Evolutionary conservation across 805 yeast species (phyloP), one percentile per base, ranked within the genome.

Genomic region (Teunomyces kruisii): DNA sequence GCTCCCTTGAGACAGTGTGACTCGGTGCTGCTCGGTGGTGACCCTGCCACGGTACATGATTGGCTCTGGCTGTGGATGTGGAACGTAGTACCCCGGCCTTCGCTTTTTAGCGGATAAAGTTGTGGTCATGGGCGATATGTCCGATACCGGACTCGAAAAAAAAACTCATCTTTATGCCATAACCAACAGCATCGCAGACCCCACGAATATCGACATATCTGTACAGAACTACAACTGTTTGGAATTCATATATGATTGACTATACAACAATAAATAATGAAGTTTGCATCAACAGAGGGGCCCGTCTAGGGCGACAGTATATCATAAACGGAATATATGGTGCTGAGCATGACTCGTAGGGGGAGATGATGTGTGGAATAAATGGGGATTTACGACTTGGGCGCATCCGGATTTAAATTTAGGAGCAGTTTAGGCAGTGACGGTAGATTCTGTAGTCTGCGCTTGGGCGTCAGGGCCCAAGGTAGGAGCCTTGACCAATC

Each of bases 401-500:
- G 22, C 22, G 22, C 22, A 26, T n/a, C n/a, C 28, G 9, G 28
- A 10, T 26, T 8, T 26, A 15, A 9, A 10, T 26, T 8, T 26
- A 15, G 22, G 32, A 9, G 13, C 9, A 17, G 26, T 35, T 28
- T 41, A 51, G 39, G 53, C 56, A 46, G 55, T 46, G 42, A 50
- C 54, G 19, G 54, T 16, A 27, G 39, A 15, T 9, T 19, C 46
- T 12, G 43, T 12, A 29, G 43, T 24, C 5, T 15, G 35, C 17
- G 43, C 30, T 4, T 22, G 35, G 24, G 45, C 43, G 12, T 40
- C 44, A 3, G 48, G 48, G 12, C 88, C 88, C 52, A 83, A 71
- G 43, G 88, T 83, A 39, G 86, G 76, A 60, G 69, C 68, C 55
- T 64, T 60, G 48, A 52, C 47, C 54, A 63, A 51, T 68, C 96